Evolutionary conservation across 1,139 yeast species (phyloP).

Genomic region (Magnusiomyces fungicola): DNA sequence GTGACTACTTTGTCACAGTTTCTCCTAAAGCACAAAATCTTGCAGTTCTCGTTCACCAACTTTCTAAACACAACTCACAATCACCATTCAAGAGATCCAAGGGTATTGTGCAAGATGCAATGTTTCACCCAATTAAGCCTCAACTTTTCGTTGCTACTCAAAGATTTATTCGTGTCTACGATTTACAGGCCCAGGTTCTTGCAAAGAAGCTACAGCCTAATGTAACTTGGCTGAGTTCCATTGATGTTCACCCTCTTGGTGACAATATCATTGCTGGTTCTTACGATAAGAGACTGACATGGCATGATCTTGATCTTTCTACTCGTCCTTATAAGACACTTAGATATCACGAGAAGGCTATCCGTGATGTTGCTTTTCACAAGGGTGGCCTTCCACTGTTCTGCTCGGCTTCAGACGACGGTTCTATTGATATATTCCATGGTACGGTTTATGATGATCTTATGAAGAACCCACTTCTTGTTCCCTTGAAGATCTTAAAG

Average conservation of each 20-base stretch:
- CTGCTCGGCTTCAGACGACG: constrained; percentile 97
- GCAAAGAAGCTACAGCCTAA: constrained; percentile 87
- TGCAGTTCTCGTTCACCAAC: constrained; percentile 87
- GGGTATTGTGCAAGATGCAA: constrained; percentile 93
- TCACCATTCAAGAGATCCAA: constrained; percentile 90
- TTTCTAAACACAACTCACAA: constrained; percentile 93
- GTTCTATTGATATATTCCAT: constrained; percentile 88
- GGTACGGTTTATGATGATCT: constrained; percentile 94
- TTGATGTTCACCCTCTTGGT: constrained; percentile 95
- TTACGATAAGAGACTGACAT: constrained; percentile 87
- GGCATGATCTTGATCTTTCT: constrained; percentile 94
- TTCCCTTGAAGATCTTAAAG: constrained; percentile 86
- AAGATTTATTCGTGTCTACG: constrained; percentile 83
- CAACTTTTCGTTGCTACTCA: constrained; percentile 92
- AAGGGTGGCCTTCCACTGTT: constrained; percentile 78
- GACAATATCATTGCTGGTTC: constrained; percentile 90
- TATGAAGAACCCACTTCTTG: constrained; percentile 91
- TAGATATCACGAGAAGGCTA: constrained; percentile 92
- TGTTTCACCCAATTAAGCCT: constrained; percentile 95
- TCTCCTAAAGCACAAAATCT: constrained; percentile 86
- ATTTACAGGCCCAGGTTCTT: constrained; percentile 76
- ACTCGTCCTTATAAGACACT: constrained; percentile 90
- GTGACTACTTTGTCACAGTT: constrained; percentile 92
- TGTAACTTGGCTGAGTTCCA: constrained; percentile 86
- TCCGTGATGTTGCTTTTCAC: constrained; percentile 81